Percentiles rank a stretch among this genome's conserved stretches.
These are phyloP conservation scores for Candida albicans DNA, from an alignment of 1,139 yeast species.

Conservation along the genomic window DNA sequence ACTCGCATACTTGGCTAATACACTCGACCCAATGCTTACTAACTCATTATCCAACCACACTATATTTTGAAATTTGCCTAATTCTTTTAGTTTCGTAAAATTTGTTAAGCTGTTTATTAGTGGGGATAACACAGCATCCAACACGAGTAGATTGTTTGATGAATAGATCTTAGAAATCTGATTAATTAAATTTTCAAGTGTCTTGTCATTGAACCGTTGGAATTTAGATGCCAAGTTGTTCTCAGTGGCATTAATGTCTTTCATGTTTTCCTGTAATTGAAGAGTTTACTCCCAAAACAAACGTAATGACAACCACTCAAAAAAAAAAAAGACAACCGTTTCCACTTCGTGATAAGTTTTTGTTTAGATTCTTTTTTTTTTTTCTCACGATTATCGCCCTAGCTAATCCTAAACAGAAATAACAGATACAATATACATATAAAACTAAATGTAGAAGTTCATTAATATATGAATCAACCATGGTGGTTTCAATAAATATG, in stretches of 20 bases:
- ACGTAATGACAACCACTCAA: neutral
- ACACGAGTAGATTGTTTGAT: constrained; percentile 46
- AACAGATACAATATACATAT: neutral
- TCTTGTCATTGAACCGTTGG: constrained; percentile 18
- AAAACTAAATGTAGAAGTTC: neutral
- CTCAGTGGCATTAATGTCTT: constrained; percentile 3
- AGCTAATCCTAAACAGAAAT: no score
- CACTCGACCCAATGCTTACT: constrained; percentile 6
- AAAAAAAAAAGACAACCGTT: neutral
- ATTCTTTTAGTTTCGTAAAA: constrained; percentile 55
- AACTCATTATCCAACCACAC: constrained; percentile 52
- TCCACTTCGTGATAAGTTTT: neutral
- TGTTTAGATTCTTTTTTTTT: neutral
- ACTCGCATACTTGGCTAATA: constrained; percentile 26
- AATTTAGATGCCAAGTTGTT: constrained; percentile 6
- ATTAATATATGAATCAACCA: neutral
- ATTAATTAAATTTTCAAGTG: constrained; percentile 24
- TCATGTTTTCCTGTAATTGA: neutral
- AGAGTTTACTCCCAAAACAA: neutral
- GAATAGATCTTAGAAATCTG: constrained; percentile 30
- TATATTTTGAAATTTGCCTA: constrained; percentile 58
- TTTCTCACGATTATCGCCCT: neutral
- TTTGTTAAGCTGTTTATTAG: constrained; percentile 61
- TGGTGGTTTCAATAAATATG: neutral
- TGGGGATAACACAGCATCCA: constrained; percentile 57